Evolutionary conservation across 2,329 filamentous ascomycete species (phyloP), one percentile per base, ranked within the genome.

Genomic region (Akanthomyces uredinophilus): DNA sequence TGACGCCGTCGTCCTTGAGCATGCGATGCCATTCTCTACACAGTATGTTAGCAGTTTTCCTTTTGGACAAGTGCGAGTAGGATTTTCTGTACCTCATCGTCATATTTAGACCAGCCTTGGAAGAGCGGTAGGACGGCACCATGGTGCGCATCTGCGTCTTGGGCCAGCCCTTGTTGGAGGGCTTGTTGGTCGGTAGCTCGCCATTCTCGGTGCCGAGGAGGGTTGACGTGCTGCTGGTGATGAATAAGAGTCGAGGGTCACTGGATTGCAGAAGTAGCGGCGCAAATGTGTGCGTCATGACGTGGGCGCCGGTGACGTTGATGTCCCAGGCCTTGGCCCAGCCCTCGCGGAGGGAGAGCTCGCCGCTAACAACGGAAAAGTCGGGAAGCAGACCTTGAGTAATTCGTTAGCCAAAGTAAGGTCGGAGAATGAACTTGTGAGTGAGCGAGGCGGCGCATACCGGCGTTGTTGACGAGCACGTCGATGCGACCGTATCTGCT

Each of bases 51-150:
- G 29, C 16, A 43, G 13, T 11, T 14, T 7, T 22, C 0, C 4
- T 5, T 18, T n/a, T 5, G 16, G 14, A 13, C 6, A 50, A 50
- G 8, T 11, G 5, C 1, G 24, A n/a, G 22, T 4, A 10, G 1
- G 10, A n/a, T n/a, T n/a, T n/a, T n/a, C n/a, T 22, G 7, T 51
- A 74, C 70, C 57, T 24, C 78, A 81, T 78, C 64, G 81, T 63
- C 79, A 81, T 81, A 64, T 81, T 81, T 61, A 82, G 66, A 0
- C 75, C 80, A 0, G 73, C 74, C 68, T 82, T 81, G 24, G 69
- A 67, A 29, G 69, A 70, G 3, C 78, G 74, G 63, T 82, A 81
- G 2, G 68, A 61, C 6, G 67, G 52, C 14, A 62, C 27, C 57
- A 60, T 60, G 54, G 37, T 62, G 20, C 47, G 50, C 37, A 54